Conservation (phyloP, 1,139 yeast species). For the Groenewaldozyma sp. region DNA sequence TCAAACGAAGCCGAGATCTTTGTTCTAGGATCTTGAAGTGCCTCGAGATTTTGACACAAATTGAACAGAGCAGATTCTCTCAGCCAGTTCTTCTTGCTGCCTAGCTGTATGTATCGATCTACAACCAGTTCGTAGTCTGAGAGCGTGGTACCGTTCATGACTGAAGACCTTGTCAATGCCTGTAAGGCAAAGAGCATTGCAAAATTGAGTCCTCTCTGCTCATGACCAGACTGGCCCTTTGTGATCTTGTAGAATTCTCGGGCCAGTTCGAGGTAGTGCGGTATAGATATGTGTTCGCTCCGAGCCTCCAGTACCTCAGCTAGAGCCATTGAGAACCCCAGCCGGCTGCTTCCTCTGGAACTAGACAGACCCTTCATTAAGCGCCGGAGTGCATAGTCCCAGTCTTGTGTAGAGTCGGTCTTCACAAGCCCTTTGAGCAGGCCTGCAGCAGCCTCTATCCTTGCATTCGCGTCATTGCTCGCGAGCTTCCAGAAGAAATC, state of each 20-base stretch:
- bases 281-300: conserved; percentile 28
- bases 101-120: conserved; percentile 45
- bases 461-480: conserved; percentile 64
- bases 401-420: conserved; percentile 45
- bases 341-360: conserved; percentile 71
- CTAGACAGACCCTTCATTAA: conserved; percentile 75
- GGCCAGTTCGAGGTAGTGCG: conserved; percentile 39
- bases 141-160: conserved; percentile 31
- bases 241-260: conserved; percentile 35
- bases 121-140: conserved; percentile 33
- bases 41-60: conserved; percentile 59
- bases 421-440: conserved; percentile 48
- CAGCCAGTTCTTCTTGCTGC: conserved; percentile 70
- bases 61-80: conserved; percentile 74
- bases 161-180: conserved; percentile 51
- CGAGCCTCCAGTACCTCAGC: conserved; percentile 58
- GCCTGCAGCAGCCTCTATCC: conserved; percentile 62
- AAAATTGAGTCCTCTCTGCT: conserved; percentile 69
- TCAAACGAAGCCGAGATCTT: conserved; percentile 11
- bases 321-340: conserved; percentile 84
- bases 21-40: conserved; percentile 33
- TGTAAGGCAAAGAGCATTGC: conserved; percentile 84
- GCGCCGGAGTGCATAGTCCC: conserved; percentile 74
- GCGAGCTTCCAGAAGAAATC: conserved; percentile 75
- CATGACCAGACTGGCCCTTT: conserved; percentile 60